Evolutionary conservation across 345 rosid species (phyloP).

Genomic region (Raphanus sativus): DNA sequence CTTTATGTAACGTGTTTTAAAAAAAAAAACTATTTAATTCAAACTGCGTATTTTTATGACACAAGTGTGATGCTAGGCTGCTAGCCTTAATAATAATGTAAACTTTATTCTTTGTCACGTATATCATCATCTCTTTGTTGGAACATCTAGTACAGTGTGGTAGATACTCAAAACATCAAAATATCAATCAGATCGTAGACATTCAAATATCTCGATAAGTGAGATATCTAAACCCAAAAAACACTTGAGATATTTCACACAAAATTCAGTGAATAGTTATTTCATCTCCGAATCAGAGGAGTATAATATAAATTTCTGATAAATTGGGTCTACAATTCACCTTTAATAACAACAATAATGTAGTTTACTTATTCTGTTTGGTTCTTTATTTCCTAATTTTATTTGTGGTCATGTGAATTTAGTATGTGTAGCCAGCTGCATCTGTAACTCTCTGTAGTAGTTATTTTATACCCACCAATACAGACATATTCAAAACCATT

Average conservation of each 20-base stretch:
- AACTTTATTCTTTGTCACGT: conserved; percentile 4
- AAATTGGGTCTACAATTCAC: background rate
- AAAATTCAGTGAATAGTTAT: background rate
- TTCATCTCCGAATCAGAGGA: background rate
- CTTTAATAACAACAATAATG: background rate
- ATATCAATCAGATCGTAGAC: background rate
- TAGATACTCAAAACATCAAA: conserved; percentile 11
- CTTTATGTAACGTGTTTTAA: conserved; percentile 16
- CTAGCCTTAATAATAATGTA: background rate
- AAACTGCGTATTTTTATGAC: conserved; percentile 16
- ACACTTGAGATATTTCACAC: conserved; percentile 9
- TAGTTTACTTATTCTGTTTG: background rate
- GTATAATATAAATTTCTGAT: background rate
- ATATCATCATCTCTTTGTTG: background rate
- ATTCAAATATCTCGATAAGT: conserved; percentile 7
- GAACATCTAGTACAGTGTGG: background rate
- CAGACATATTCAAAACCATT: conserved; percentile 13
- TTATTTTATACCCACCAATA: conserved; percentile 27
- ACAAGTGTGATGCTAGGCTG: conserved; percentile 24
- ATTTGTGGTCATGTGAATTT: conserved; percentile 20
- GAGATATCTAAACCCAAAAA: conserved; percentile 11
- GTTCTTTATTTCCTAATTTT: conserved; percentile 10
- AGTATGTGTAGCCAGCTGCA: conserved; percentile 36
- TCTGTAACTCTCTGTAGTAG: conserved; percentile 5
- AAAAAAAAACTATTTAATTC: conserved; percentile 26